These are phyloP conservation scores for Aphanoascus verrucosus DNA, from an alignment of 2,329 filamentous ascomycete genomes.

Conservation along the genomic window DNA sequence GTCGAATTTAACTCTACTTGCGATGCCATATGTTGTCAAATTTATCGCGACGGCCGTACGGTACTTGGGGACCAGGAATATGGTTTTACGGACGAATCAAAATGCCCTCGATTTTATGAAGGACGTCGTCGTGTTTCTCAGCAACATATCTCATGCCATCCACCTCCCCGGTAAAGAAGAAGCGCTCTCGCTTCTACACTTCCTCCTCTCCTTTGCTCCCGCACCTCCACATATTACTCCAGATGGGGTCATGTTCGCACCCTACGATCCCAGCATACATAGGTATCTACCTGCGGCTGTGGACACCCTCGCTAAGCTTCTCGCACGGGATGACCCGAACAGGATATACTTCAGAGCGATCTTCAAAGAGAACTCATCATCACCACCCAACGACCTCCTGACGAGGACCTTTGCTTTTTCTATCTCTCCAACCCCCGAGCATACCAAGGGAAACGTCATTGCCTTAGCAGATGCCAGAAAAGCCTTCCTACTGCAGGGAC, in stretches of 20 bases:
- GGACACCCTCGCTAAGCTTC: constrained; percentile 79
- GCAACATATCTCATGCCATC: constrained; percentile 72
- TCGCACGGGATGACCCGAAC: constrained; percentile 90
- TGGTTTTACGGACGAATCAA: constrained; percentile 67
- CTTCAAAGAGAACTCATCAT: constrained; percentile 59
- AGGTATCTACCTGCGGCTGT: constrained; percentile 82
- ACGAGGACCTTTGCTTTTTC: constrained; percentile 80
- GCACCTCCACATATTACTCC: constrained; percentile 52
- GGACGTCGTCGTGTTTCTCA: constrained; percentile 77
- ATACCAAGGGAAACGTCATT: constrained; percentile 50
- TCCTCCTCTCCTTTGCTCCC: constrained; percentile 82
- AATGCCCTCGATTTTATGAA: constrained; percentile 98
- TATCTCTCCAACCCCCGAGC: constrained; percentile 72
- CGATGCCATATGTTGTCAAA: constrained; percentile 66
- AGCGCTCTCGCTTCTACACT: constrained; percentile 73
- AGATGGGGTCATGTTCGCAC: constrained; percentile 60
- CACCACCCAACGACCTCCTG: constrained; percentile 63
- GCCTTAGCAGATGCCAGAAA: constrained; percentile 72
- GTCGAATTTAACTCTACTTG: constrained; percentile 64
- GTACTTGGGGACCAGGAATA: constrained; percentile 77
- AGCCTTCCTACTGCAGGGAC: constrained; percentile 80
- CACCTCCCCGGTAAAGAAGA: constrained; percentile 80
- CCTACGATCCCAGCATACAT: constrained; percentile 71
- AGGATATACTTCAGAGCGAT: constrained; percentile 71
- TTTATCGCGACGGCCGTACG: constrained; percentile 75